Percentiles rank a stretch among this genome's conserved stretches.
phyloP scores from a whole-genome alignment of 2,329 filamentous ascomycete genomes.

The Microcyclospora tardicrescens region DNA sequence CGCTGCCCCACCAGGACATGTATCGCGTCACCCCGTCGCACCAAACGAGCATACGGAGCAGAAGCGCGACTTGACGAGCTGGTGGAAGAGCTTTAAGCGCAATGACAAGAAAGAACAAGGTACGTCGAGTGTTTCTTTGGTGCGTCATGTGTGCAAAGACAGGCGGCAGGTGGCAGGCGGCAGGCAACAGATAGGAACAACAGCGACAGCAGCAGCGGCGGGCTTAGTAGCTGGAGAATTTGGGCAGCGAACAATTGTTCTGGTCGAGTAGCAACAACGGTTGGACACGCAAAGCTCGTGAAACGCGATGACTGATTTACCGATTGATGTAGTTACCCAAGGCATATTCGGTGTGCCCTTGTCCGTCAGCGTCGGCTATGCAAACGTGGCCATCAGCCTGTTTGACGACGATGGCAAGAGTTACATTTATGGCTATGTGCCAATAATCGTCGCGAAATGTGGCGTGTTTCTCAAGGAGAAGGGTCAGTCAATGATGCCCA shows the following conservation, averaged over 20 bases:
- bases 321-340: constrained; percentile 30
- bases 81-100: constrained; percentile 92
- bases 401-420: constrained; percentile 85
- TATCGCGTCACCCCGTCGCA: neutral
- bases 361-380: constrained; percentile 88
- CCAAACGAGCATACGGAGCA: constrained; percentile 58
- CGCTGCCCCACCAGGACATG: constrained; percentile 25
- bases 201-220: neutral
- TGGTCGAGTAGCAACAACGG: neutral
- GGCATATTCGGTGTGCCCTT: constrained; percentile 93
- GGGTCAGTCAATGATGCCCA: constrained; percentile 44
- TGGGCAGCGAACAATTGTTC: neutral
- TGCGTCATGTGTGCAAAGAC: neutral
- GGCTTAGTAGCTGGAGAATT: neutral
- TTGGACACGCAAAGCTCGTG: neutral
- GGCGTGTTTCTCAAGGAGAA: constrained; percentile 96
- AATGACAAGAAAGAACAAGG: constrained; percentile 52
- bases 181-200: neutral
- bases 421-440: constrained; percentile 97
- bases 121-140: constrained; percentile 23
- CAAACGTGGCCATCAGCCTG: constrained; percentile 93
- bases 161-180: neutral
- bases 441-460: constrained; percentile 96
- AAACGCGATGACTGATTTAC: neutral
- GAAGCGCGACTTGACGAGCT: constrained; percentile 80